Conservation (phyloP, 2,329 filamentous ascomycete genomes). For the Trichoderma sp. region DNA sequence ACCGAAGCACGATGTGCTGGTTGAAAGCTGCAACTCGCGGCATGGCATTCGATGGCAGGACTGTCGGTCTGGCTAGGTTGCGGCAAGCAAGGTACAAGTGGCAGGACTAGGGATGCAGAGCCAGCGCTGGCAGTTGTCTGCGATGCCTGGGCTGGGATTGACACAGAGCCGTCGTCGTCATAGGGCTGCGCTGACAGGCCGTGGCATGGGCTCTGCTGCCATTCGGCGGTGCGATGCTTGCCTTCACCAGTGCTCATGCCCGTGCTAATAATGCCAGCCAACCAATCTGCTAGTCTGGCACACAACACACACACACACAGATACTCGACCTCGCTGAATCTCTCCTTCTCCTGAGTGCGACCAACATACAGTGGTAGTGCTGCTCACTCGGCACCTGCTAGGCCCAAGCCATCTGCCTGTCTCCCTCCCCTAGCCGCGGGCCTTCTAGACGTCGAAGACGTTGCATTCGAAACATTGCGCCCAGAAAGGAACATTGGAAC, state of each 20-base stretch:
- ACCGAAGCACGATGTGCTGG: not conserved
- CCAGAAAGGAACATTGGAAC: constrained; percentile 21
- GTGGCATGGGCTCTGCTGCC: constrained; percentile 4
- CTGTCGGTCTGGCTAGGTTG: constrained; percentile 11
- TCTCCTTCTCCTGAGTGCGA: too few species aligned
- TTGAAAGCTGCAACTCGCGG: not conserved
- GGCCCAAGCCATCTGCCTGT: constrained; percentile 11
- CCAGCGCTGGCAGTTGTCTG: not conserved
- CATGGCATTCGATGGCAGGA: not conserved
- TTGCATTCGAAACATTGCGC: constrained; percentile 25
- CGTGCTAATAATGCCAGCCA: not conserved
- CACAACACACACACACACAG: too few species aligned
- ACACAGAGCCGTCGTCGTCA: constrained; percentile 31
- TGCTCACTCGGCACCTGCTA: not conserved
- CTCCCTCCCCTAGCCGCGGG: not conserved
- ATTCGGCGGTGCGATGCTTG: constrained; percentile 11
- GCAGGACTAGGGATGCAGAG: constrained; percentile 13
- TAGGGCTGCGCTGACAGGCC: constrained; percentile 36
- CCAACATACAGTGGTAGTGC: not conserved
- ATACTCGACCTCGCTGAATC: too few species aligned
- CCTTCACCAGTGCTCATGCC: constrained; percentile 9
- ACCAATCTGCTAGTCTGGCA: too few species aligned
- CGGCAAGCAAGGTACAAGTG: constrained; percentile 18
- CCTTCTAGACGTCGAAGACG: constrained; percentile 26
- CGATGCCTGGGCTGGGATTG: not conserved